Evolutionary conservation across 805 yeast genomes (phyloP).

Genomic region (Cyberlindnera petersonii): DNA sequence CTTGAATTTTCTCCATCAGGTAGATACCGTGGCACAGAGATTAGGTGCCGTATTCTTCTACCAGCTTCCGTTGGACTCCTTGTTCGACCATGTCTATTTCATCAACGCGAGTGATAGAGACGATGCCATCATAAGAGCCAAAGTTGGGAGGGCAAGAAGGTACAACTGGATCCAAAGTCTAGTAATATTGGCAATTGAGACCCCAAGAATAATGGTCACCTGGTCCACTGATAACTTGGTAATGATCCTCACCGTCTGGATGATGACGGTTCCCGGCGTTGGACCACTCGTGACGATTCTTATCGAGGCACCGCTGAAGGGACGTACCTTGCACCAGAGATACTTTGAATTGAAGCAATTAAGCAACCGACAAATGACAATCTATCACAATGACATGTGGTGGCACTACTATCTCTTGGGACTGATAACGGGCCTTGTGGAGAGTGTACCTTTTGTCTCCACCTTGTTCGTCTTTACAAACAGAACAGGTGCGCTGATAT

Average conservation of each 20-base stretch:
- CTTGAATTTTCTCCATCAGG: conserved; percentile 9
- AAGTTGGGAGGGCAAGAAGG: not conserved
- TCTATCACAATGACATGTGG: conserved; percentile 5
- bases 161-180: not conserved
- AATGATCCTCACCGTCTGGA: conserved; percentile 5
- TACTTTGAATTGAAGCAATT: conserved; percentile 10
- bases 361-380: conserved; percentile 1
- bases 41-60: conserved; percentile 12
- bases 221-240: conserved; percentile 5
- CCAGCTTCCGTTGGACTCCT: conserved; percentile 9
- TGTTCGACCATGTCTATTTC: conserved; percentile 11
- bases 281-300: conserved; percentile 9
- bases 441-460: conserved; percentile 8
- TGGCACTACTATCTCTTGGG: conserved; percentile 11
- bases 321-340: conserved; percentile 8
- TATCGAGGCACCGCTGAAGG: conserved; percentile 11
- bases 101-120: not conserved
- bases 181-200: not conserved
- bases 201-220: conserved; percentile 5
- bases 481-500: conserved; percentile 13
- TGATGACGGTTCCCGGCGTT: conserved; percentile 10
- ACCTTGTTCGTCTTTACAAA: conserved; percentile 14
- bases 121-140: conserved; percentile 9
- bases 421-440: conserved; percentile 6
- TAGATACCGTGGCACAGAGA: conserved; percentile 8